Base-by-base conservation (phyloP, 371 early-diverging fungal species). In the Furculomyces boomerangus region DNA sequence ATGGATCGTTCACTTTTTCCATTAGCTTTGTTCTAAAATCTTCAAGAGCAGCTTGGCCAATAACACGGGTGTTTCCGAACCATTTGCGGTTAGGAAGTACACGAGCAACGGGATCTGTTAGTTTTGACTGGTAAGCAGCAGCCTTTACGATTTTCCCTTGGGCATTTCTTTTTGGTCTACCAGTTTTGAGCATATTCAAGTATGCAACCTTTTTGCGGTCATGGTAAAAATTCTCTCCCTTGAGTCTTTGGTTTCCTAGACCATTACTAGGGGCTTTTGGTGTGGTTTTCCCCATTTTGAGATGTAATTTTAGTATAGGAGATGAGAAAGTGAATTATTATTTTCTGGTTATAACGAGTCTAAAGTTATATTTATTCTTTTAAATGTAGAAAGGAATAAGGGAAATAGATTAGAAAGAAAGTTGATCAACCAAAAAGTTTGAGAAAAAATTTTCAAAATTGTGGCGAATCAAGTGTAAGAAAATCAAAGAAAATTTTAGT, bases 11-110 rank as follows among this genome's bases (percentile, higher is more conserved):
- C 50, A 84, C 76, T 66, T 83, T 88, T 54, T 78, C 72, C 32
- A 83, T 80, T 64, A 99, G 80, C 55, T 91, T 93, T 62, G 89
- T 85, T 41, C 93, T 78, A 67, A 95, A 94, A 57, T 75, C 76
- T 57, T 86, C 87, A 51, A 95, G 76, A 48, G 86, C 85, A 66
- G 90, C 84, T 65, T 93, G 93, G 1, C 88, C 89, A 62, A 93
- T 89, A 16, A 90, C 94, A 57, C 94, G 74, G 44, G 95, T 87
- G 77, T 98, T 86, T 68, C 92, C 91, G 70, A 99, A 99, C 99
- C 98, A 99, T 62, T 86, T 81, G 68, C 98, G 77, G 68, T 93
- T 84, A 54, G 99, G 91, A 53, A 88, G 86, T 22, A 99, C 85
- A 58, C 93, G 78, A 24, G 86, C 85, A 8, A 84, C 81, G n/a